Percentiles rank a stretch among this genome's conserved stretches.
phyloP scores from a whole-genome alignment of 2,329 filamentous ascomycete genomes.

The Diaporthe caulivora region DNA sequence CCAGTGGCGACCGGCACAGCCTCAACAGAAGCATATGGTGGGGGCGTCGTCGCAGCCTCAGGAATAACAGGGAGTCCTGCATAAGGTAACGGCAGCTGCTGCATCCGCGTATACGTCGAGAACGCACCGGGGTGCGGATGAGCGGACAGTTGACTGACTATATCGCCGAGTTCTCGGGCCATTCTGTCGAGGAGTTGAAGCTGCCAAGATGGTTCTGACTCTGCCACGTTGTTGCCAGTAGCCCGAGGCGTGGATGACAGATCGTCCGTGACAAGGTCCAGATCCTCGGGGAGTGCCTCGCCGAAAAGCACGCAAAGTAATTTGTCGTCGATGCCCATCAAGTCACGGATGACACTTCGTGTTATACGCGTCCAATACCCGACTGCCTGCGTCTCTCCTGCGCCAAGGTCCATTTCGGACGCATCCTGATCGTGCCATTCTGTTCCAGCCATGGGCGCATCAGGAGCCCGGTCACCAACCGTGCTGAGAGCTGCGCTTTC shows the following conservation, averaged over 20 bases:
- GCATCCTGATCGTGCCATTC: constrained; percentile 68
- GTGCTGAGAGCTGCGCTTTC: constrained; percentile 50
- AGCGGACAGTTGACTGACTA: constrained; percentile 82
- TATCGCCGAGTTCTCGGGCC: constrained; percentile 84
- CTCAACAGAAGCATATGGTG: constrained; percentile 39
- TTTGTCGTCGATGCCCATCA: constrained; percentile 91
- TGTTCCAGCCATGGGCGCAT: constrained; percentile 52
- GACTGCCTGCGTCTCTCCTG: constrained; percentile 64
- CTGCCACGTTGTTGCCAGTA: constrained; percentile 46
- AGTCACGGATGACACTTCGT: constrained; percentile 85
- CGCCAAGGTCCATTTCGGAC: constrained; percentile 50
- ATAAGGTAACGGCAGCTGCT: constrained; percentile 77
- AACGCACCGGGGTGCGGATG: constrained; percentile 89
- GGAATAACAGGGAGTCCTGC: constrained; percentile 79
- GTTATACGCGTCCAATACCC: constrained; percentile 86
- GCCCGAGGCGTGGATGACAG: constrained; percentile 62
- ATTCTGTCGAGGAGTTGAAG: constrained; percentile 84
- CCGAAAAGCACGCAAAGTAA: constrained; percentile 89
- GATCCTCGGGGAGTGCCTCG: constrained; percentile 73
- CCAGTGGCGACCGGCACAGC: constrained; percentile 29
- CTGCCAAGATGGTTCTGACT: constrained; percentile 73
- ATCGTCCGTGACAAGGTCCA: constrained; percentile 52
- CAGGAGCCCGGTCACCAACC: constrained; percentile 50
- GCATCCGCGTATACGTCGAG: constrained; percentile 78
- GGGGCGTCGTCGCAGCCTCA: constrained; percentile 56